A percentile compares a stretch with the other conserved stretches of the same genome.
Evolutionary conservation across 495 filamentous ascomycete genomes (phyloP).

Genomic region (Penicillium psychrofluorescens): DNA sequence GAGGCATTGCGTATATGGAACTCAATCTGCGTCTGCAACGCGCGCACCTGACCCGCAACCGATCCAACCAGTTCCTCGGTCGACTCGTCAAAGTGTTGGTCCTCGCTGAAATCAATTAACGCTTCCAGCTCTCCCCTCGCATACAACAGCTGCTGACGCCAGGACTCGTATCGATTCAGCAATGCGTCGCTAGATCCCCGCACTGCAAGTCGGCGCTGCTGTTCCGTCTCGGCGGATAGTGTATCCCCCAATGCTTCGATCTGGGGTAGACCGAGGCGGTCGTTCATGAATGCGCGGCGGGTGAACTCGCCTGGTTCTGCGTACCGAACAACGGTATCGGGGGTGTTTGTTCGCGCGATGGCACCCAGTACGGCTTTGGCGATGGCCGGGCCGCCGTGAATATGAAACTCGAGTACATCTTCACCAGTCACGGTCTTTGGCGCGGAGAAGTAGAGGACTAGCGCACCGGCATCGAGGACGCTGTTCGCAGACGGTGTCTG

Average conservation of each 20-base stretch:
- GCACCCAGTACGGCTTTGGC: slow-evolving; percentile 77
- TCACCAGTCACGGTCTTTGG: slow-evolving; percentile 87
- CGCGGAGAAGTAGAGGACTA: slow-evolving; percentile 81
- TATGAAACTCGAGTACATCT: slow-evolving; percentile 84
- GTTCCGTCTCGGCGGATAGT: slow-evolving; percentile 82
- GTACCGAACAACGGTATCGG: slow-evolving; percentile 56
- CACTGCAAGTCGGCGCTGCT: slow-evolving; percentile 81
- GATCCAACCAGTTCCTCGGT: slow-evolving; percentile 60
- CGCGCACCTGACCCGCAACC: slow-evolving; percentile 55
- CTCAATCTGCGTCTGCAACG: slow-evolving; percentile 52
- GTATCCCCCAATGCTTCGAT: slow-evolving; percentile 86
- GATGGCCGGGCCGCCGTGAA: slow-evolving; percentile 88
- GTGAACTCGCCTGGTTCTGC: slow-evolving; percentile 97
- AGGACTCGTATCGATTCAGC: slow-evolving; percentile 73
- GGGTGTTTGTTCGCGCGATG: slow-evolving; percentile 45
- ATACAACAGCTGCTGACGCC: slow-evolving; percentile 69
- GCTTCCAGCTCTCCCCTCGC: slow-evolving; percentile 91
- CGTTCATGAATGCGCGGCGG: slow-evolving; percentile 81
- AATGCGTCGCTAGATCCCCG: slow-evolving; percentile 64
- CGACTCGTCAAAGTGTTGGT: slow-evolving; percentile 93
- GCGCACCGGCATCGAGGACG: slow-evolving; percentile 71
- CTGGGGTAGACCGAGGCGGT: slow-evolving; percentile 81
- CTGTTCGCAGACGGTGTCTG: slow-evolving; percentile 23
- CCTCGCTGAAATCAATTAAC: slow-evolving; percentile 93
- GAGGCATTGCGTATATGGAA: slow-evolving; percentile 69